A percentile compares a stretch with the other conserved stretches of the same genome.
Evolutionary conservation across 192 early-diverging fungal genomes (phyloP).

Genomic region (Coemansia sp.): DNA sequence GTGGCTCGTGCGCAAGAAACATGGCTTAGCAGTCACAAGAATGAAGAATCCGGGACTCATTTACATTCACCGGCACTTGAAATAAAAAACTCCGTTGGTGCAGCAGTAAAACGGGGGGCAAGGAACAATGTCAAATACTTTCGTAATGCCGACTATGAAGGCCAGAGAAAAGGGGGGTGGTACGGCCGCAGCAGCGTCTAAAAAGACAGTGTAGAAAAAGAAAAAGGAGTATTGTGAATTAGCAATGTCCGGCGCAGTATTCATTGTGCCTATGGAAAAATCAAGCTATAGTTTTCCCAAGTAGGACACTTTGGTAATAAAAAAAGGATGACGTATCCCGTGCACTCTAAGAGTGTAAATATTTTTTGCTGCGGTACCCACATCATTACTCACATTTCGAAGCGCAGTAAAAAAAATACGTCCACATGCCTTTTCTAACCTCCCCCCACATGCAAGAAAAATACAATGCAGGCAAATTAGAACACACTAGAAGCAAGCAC

Average conservation of each 20-base stretch:
- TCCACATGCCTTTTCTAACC: not conserved
- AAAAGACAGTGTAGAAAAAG: not conserved
- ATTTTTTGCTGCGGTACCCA: not conserved
- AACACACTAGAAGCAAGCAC: not conserved
- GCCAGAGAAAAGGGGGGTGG: not conserved
- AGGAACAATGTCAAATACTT: not conserved
- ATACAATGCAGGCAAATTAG: not conserved
- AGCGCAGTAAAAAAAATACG: not conserved
- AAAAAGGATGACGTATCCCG: not conserved
- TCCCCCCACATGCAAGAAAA: not conserved
- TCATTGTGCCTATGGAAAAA: not conserved
- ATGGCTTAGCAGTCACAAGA: slow-evolving; percentile 6
- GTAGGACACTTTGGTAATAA: not conserved
- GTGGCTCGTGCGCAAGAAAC: slow-evolving; percentile 3
- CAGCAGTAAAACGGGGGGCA: not conserved
- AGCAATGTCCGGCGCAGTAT: not conserved
- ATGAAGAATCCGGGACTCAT: not conserved
- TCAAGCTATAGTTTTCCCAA: not conserved
- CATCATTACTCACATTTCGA: not conserved
- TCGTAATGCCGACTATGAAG: not conserved
- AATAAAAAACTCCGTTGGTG: not conserved
- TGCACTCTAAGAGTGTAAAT: not conserved
- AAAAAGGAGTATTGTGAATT: not conserved
- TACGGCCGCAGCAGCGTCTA: not conserved
- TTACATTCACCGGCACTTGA: not conserved